Conservation (phyloP, 169 alveolate genomes). For the Toxoplasma gondii region DNA sequence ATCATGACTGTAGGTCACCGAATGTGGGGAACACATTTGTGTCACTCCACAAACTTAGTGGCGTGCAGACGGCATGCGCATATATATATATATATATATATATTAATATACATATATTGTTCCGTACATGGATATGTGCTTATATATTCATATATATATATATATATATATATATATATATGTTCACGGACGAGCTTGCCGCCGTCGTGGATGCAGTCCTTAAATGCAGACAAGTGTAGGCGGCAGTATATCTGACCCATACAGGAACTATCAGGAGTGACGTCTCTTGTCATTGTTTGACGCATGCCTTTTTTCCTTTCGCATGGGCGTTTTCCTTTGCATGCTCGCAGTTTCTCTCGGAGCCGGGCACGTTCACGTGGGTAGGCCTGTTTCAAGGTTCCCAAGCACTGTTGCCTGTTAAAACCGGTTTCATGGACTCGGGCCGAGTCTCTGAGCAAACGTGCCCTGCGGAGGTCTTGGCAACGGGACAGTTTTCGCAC, state of each 20-base stretch:
- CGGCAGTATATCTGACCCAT: no score
- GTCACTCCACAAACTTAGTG: neutral
- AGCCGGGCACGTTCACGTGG: neutral
- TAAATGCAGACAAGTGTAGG: no score
- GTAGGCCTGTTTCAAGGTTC: constrained; percentile 2
- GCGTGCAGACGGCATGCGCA: neutral
- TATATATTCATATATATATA: neutral
- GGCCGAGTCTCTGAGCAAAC: neutral
- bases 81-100: neutral
- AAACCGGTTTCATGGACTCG: neutral
- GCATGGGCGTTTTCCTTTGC: no score
- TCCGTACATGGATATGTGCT: neutral
- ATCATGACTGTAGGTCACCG: neutral
- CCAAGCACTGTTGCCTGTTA: neutral
- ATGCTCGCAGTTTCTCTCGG: neutral
- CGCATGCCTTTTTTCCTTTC: no score
- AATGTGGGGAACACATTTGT: neutral
- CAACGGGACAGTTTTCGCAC: neutral
- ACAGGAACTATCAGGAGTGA: no score
- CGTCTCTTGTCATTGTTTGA: no score
- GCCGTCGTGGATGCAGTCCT: no score
- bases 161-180: no score
- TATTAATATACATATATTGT: neutral
- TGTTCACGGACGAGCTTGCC: no score
- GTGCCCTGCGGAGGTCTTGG: neutral